Base-by-base conservation (phyloP, 495 filamentous ascomycete genomes). In the Cryomyces minteri region DNA sequence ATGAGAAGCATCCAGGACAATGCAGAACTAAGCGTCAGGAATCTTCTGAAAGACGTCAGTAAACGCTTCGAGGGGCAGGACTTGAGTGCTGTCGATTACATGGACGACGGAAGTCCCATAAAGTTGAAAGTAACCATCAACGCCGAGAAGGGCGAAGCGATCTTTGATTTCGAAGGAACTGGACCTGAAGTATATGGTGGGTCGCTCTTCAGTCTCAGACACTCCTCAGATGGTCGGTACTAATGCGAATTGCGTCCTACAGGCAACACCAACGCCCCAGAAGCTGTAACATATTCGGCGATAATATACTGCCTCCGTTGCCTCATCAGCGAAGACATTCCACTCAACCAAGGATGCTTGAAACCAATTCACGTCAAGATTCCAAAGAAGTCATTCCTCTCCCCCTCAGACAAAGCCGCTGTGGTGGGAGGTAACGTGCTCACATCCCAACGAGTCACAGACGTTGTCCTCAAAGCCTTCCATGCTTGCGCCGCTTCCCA, bases 341-440 rank as follows among this genome's bases (percentile, higher is more conserved):
- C 90, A 0, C 73, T 98, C 11, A 98, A 98, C 65, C 90, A 98
- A 63, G 90, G 90, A 51, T 98, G 90, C 51, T 69, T 98, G 8
- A 78, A 74, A 38, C 90, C 90, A 4, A 83, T 98, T 59, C 72
- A 77, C 47, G 84, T 98, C 56, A 73, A 71, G 38, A 92, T 96
- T 39, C 90, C 90, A 3, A 70, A 76, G 2, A 73, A 77, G 45
- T 84, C 79, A 41, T 83, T 98, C 48, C 70, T 98, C 11, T 85
- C 79, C 0, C 90, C 90, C 2, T 87, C 82, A 2, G 79, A 83
- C 48, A 79, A 80, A 41, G 86, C 90, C 5, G 90, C 90, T 1
- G 90, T 96, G 0, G 90, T 95, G 0, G 90, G 88, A 34, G 92
- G 92, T 37, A 98, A 98, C 59, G 90, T 96, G 14, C 68, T 94